Base-by-base conservation (phyloP, 176 grass and related monocot genomes). In the Typha latifolia region DNA sequence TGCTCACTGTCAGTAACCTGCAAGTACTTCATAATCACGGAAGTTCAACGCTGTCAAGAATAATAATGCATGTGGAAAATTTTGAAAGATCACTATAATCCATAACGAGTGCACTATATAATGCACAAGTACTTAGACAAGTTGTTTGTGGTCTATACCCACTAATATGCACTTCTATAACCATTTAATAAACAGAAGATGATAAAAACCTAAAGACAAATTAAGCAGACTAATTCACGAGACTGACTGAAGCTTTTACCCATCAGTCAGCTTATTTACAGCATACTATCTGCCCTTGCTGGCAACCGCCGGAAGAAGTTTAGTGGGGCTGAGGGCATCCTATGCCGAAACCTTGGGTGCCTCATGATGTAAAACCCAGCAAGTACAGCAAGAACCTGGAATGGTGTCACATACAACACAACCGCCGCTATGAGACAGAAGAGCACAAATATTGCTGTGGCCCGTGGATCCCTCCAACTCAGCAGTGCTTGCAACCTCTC, bases 401-500 rank as follows among this genome's bases (percentile, higher is more conserved):
- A 72, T 2, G 95, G 89, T 75, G 89, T 90, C 21, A 85, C 79
- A 61, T 99, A 94, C 48, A 99, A 61, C 29, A 78, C 89, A 56
- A 99, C 62, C 24, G 95, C 89, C 8, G 86, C 81, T 29, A 87
- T 72, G 32, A 99, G 81, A 68, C 86, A 99, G 64, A 99, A 90
- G 1, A 99, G 70, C 64, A 94, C 83, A 80, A 99, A 99, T 43
- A 94, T 79, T 49, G 81, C 32, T 12, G 84, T 99, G 43, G 95
- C 95, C 71, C 95, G 81, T 52, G 95, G 89, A 26, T 99, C 95
- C 70, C 95, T 83, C 95, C 95, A 99, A 84, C 95, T 90, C 65
- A 99, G 89, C 68, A 99, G 62, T 63, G 95, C 79, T 34, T 99
- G 89, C 57, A 99, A 59, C 59, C 86, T 93, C 79, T 99, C 95